Conservation (phyloP, 2,329 filamentous ascomycete species). For the Pleurostoma richardsiae region DNA sequence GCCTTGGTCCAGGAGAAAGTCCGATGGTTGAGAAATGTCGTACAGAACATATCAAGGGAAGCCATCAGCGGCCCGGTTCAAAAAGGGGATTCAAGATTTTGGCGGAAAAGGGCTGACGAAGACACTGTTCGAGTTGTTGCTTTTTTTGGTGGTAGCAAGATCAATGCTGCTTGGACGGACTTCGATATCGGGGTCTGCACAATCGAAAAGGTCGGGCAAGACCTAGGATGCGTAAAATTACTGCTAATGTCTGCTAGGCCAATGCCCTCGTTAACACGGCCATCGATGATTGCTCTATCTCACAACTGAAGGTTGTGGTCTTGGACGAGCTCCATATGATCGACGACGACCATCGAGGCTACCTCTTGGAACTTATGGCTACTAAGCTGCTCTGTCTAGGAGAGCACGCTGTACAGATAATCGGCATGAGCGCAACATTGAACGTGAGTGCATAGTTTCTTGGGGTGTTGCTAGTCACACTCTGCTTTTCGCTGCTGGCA, state of each 20-base stretch:
- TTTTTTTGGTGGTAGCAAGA: slow-evolving; percentile 70
- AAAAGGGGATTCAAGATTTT: slow-evolving; percentile 34
- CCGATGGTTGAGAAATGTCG: slow-evolving; percentile 64
- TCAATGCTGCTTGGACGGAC: slow-evolving; percentile 63
- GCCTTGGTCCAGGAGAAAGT: slow-evolving; percentile 77
- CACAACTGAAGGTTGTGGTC: slow-evolving; percentile 61
- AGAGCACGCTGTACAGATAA: slow-evolving; percentile 59
- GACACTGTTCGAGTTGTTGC: slow-evolving; percentile 61
- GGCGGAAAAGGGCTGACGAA: slow-evolving; percentile 50
- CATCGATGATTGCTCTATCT: slow-evolving; percentile 64
- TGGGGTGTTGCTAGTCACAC: too few relatives aligned
- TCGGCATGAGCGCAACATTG: slow-evolving; percentile 77
- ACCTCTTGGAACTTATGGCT: slow-evolving; percentile 68
- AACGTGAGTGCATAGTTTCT: slow-evolving; percentile 29
- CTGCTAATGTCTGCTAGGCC: slow-evolving; percentile 27
- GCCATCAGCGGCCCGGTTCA: slow-evolving; percentile 23
- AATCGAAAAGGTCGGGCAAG: slow-evolving; percentile 56
- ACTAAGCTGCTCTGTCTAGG: slow-evolving; percentile 66
- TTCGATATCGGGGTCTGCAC: slow-evolving; percentile 77
- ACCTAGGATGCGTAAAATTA: too few relatives aligned
- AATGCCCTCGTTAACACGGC: slow-evolving; percentile 70
- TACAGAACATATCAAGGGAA: slow-evolving; percentile 50
- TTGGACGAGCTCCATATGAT: slow-evolving; percentile 81
- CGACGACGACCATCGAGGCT: slow-evolving; percentile 70
- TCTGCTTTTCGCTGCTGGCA: too few relatives aligned